Evolutionary conservation across 2,329 filamentous ascomycete genomes (phyloP).

Genomic region (Pseudopyrenochaeta lycopersici): DNA sequence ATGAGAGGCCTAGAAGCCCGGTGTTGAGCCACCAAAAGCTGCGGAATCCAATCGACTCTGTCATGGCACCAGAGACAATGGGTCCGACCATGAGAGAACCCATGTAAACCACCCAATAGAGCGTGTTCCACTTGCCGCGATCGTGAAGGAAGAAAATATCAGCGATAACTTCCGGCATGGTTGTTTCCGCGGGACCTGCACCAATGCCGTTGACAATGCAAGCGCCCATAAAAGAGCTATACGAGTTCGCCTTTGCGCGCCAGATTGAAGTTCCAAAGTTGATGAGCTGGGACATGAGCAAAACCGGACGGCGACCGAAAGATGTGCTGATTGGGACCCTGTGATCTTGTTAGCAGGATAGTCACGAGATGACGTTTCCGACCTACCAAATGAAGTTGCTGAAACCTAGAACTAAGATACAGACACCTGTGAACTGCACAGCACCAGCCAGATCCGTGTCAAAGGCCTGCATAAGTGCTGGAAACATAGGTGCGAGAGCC

Average conservation of each 20-base stretch:
- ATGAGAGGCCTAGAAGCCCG: slow-evolving; percentile 59
- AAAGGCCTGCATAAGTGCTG: slow-evolving; percentile 65
- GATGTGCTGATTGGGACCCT: slow-evolving; percentile 66
- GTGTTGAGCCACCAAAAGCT: slow-evolving; percentile 74
- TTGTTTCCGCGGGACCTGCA: slow-evolving; percentile 69
- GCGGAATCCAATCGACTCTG: slow-evolving; percentile 65
- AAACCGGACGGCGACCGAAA: slow-evolving; percentile 64
- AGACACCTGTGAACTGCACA: slow-evolving; percentile 65
- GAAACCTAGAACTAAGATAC: slow-evolving; percentile 66
- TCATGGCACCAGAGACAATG: slow-evolving; percentile 69
- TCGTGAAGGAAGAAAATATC: slow-evolving; percentile 73
- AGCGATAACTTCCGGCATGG: slow-evolving; percentile 69
- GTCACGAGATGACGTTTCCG: background rate
- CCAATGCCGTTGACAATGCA: slow-evolving; percentile 70
- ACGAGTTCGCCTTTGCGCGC: slow-evolving; percentile 66
- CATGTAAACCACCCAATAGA: slow-evolving; percentile 71
- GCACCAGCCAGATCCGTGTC: slow-evolving; percentile 62
- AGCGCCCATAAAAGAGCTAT: slow-evolving; percentile 71
- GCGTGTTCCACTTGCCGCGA: slow-evolving; percentile 68
- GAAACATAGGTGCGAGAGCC: slow-evolving; percentile 68
- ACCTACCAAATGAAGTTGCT: slow-evolving; percentile 67
- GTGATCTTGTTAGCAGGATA: slow-evolving; percentile 2
- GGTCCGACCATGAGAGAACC: slow-evolving; percentile 67
- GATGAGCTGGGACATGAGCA: slow-evolving; percentile 62
- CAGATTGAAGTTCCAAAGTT: slow-evolving; percentile 64